phyloP scores from a whole-genome alignment of 2,329 filamentous ascomycete genomes.

The Diplodia sapinea region DNA sequence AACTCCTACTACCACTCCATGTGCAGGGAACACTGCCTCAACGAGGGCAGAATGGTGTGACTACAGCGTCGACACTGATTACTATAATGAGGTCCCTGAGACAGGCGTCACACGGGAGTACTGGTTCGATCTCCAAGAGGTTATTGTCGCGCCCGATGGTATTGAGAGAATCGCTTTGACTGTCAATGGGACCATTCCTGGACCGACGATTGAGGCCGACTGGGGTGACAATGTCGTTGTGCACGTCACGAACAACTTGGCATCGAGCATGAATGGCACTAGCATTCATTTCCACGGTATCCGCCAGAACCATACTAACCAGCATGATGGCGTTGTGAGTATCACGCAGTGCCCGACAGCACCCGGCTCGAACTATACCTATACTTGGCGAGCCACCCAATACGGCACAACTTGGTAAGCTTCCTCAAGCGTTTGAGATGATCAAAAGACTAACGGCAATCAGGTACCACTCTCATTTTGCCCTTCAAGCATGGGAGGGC shows the following conservation, averaged over 20 bases:
- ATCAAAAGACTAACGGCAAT: slow-evolving; percentile 4
- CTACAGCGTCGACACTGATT: slow-evolving; percentile 59
- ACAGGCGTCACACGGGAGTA: slow-evolving; percentile 63
- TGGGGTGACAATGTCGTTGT: slow-evolving; percentile 54
- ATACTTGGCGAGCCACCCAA: slow-evolving; percentile 59
- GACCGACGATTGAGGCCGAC: slow-evolving; percentile 38
- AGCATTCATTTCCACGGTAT: slow-evolving; percentile 68
- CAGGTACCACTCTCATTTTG: slow-evolving; percentile 42
- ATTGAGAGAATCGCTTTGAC: slow-evolving; percentile 49
- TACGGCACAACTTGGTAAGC: slow-evolving; percentile 41
- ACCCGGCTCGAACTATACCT: slow-evolving; percentile 50
- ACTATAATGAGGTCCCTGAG: slow-evolving; percentile 55
- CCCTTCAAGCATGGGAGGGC: slow-evolving; percentile 45
- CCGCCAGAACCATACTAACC: slow-evolving; percentile 60
- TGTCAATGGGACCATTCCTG: slow-evolving; percentile 26
- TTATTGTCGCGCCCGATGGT: slow-evolving; percentile 62
- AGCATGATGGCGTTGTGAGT: slow-evolving; percentile 62
- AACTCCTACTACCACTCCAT: background rate
- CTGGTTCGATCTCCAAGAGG: slow-evolving; percentile 60
- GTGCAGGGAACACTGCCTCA: slow-evolving; percentile 25
- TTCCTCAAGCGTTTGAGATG: background rate
- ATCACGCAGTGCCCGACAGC: slow-evolving; percentile 50
- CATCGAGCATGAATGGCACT: slow-evolving; percentile 59
- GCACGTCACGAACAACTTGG: slow-evolving; percentile 58
- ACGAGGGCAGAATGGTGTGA: slow-evolving; percentile 51